Evolutionary conservation across 805 yeast genomes (phyloP).

Genomic region (Starmerella scarabaei): DNA sequence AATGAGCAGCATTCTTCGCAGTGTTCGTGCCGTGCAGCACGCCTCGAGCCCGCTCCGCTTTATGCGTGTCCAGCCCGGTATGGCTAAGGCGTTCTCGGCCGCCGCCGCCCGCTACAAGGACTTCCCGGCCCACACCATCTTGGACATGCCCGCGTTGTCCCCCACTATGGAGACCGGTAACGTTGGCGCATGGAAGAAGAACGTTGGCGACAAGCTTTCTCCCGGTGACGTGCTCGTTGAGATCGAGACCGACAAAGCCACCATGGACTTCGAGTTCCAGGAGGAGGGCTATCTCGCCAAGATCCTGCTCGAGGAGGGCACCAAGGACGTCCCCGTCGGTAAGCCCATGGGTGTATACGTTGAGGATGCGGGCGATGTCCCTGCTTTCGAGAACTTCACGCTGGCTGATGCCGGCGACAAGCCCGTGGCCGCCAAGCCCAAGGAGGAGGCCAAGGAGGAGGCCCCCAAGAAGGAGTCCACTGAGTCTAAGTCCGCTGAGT

Average conservation of each 20-base stretch:
- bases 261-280: slow-evolving; percentile 97
- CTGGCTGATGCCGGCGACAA: slow-evolving; percentile 61
- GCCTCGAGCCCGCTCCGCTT: slow-evolving; percentile 11
- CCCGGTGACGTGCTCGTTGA: slow-evolving; percentile 96
- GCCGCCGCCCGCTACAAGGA: slow-evolving; percentile 25
- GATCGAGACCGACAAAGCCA: slow-evolving; percentile 94
- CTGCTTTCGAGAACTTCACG: slow-evolving; percentile 73
- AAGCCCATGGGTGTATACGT: slow-evolving; percentile 95
- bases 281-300: slow-evolving; percentile 88
- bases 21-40: slow-evolving; percentile 13
- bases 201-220: slow-evolving; percentile 70
- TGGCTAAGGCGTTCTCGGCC: slow-evolving; percentile 12
- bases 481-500: slow-evolving; percentile 11
- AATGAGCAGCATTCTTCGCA: slow-evolving; percentile 18
- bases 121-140: slow-evolving; percentile 74
- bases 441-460: slow-evolving; percentile 21
- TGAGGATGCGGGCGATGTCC: slow-evolving; percentile 69
- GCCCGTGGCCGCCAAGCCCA: slow-evolving; percentile 10
- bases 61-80: slow-evolving; percentile 8
- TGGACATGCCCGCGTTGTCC: slow-evolving; percentile 97
- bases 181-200: slow-evolving; percentile 79
- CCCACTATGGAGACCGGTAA: slow-evolving; percentile 98
- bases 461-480: slow-evolving; percentile 7
- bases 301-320: slow-evolving; percentile 47
- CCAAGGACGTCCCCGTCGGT: slow-evolving; percentile 86